A percentile compares a stretch with the other conserved stretches of the same genome.
These are phyloP conservation scores for Teratosphaeria nubilosa DNA, from an alignment of 2,329 filamentous ascomycete species.

Conservation along the genomic window DNA sequence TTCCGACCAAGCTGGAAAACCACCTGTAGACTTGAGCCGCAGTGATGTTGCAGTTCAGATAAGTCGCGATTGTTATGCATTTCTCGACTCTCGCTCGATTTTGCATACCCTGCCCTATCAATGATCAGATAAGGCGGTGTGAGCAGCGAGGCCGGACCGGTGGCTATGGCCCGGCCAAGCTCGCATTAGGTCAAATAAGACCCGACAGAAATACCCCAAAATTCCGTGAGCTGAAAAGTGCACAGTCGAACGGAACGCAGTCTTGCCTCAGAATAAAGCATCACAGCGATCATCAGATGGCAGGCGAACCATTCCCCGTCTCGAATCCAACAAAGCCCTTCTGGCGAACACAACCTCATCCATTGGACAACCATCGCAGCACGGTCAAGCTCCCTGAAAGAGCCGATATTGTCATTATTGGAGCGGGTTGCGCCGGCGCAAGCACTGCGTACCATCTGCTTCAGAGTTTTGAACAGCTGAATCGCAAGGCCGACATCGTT, in stretches of 20 bases:
- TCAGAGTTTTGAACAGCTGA: conserved; percentile 8
- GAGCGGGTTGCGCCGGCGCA: conserved; percentile 61
- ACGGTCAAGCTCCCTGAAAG: conserved; percentile 49
- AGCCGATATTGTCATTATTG: conserved; percentile 59
- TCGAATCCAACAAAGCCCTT: conserved; percentile 20
- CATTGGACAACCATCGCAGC: conserved; percentile 47
- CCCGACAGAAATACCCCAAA: background rate
- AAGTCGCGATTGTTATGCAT: too few species aligned
- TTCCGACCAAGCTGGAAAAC: background rate
- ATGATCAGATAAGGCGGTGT: background rate
- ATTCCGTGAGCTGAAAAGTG: background rate
- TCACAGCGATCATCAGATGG: background rate
- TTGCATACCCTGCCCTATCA: background rate
- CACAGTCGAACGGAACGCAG: background rate
- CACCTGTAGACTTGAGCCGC: background rate
- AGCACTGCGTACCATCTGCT: conserved; percentile 20
- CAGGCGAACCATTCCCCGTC: background rate
- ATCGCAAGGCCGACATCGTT: conserved; percentile 42
- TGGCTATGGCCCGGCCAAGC: background rate
- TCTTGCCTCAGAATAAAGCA: background rate
- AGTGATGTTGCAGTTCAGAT: conserved; percentile 21
- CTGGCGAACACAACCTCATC: conserved; percentile 30
- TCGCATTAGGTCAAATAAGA: background rate
- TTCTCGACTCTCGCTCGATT: background rate
- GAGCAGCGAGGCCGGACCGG: background rate